These are phyloP conservation scores for Apiotrichum veenhuisii DNA, from an alignment of 1,284 basidiomycete species.

Conservation along the genomic window DNA sequence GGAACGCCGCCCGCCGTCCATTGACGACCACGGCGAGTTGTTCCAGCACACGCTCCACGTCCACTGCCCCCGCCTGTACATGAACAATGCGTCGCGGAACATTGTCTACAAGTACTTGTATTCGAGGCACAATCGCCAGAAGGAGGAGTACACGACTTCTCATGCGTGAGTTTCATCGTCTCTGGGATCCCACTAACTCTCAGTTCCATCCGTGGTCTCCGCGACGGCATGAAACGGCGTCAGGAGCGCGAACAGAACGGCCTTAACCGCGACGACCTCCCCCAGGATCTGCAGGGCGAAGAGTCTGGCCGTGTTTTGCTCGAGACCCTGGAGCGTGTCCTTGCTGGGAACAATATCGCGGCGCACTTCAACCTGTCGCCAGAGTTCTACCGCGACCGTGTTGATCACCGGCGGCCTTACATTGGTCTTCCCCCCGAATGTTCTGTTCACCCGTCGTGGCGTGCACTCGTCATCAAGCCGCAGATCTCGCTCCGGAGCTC, in stretches of 20 bases:
- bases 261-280: slow-evolving; percentile 17
- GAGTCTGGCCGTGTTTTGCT: slow-evolving; percentile 5
- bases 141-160: slow-evolving; percentile 83
- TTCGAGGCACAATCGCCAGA: slow-evolving; percentile 66
- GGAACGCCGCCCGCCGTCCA: neutral
- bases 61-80: slow-evolving; percentile 78
- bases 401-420: slow-evolving; percentile 16
- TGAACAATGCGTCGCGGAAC: slow-evolving; percentile 74
- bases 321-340: slow-evolving; percentile 21
- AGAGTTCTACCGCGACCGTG: slow-evolving; percentile 17
- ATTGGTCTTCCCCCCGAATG: slow-evolving; percentile 44
- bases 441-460: slow-evolving; percentile 60
- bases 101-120: slow-evolving; percentile 88
- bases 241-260: slow-evolving; percentile 16
- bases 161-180: slow-evolving; percentile 59
- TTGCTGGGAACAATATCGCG: slow-evolving; percentile 8
- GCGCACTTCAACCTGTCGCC: slow-evolving; percentile 23
- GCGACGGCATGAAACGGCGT: slow-evolving; percentile 29
- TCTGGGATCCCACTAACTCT: neutral
- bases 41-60: slow-evolving; percentile 87
- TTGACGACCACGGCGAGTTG: neutral
- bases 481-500: slow-evolving; percentile 79
- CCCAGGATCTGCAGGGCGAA: neutral
- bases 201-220: slow-evolving; percentile 32
- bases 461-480: slow-evolving; percentile 82